These are phyloP conservation scores for Cymbopogon citratus DNA, from an alignment of 176 grass and related monocot genomes.

Conservation along the genomic window DNA sequence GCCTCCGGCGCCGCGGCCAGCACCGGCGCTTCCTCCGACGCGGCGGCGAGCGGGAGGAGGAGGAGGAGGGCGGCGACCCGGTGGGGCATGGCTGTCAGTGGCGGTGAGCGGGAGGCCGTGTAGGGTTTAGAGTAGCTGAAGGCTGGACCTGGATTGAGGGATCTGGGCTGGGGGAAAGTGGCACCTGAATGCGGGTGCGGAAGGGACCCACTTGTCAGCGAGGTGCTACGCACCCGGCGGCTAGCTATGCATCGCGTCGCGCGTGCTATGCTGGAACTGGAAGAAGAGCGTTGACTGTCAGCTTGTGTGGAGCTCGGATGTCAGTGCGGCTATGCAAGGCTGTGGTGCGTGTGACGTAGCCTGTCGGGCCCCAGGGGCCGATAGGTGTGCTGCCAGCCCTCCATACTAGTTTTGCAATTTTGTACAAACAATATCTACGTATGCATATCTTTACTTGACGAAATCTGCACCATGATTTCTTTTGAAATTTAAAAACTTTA, in stretches of 20 bases:
- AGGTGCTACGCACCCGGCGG: background rate
- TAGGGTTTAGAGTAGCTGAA: conserved; percentile 14
- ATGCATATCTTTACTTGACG: no score
- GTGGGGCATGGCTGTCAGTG: conserved; percentile 43
- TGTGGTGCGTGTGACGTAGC: no score
- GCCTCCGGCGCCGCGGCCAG: background rate
- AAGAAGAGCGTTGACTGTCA: background rate
- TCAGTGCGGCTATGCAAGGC: no score
- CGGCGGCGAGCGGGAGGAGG: conserved; percentile 17
- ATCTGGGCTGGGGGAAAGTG: conserved; percentile 4
- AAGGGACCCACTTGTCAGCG: background rate
- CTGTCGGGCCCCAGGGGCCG: no score
- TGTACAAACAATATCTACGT: no score
- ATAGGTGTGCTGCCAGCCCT: no score
- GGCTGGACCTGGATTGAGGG: background rate
- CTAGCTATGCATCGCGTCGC: background rate
- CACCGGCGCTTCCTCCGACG: background rate
- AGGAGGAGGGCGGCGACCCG: conserved; percentile 35
- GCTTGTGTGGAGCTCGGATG: background rate
- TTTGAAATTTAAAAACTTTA: no score
- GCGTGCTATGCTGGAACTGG: background rate
- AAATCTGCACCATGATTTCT: no score
- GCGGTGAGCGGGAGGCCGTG: background rate
- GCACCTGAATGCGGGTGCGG: background rate
- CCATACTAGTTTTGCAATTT: no score